Base-by-base conservation (phyloP, 2,329 filamentous ascomycete genomes). In the Ascosphaera aggregata region DNA sequence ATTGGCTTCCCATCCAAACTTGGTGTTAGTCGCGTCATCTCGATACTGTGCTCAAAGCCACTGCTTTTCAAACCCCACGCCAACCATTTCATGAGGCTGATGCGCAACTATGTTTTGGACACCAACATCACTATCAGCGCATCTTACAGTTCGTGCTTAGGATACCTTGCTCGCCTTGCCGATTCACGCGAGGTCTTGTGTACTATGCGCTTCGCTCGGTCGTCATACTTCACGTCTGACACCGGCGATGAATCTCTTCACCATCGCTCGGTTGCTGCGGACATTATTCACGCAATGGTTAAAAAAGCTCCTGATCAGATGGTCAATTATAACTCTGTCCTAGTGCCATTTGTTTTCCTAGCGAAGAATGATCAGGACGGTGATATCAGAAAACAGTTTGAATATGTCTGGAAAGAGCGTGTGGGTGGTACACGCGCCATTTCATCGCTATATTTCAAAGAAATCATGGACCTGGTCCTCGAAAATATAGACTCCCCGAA, bases 1-100 rank as follows among this genome's bases (percentile, higher is more conserved):
- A 74, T 98, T 30, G 86, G 85, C 1, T 74, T 95, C 58, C 86
- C 86, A 2, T 91, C 84, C 0, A 95, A 95, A 60, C 78, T 95
- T 37, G 89, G 84, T 30, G 91, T 84, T 50, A 80, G 78, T 45
- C 73, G 82, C 40, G 75, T 94, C 2, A 65, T 98, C 22, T 78
- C 80, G 5, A 85, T 81, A 1, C 66, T 98, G 5, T 80, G 81
- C 38, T 86, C 85, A 38, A 72, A 82, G 9, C 72, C 70, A 27
- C 67, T 75, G 30, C 63, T 85, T 20, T 80, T 94, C 54, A 69
- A 68, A 30, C 74, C 80, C 0, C 74, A 85, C 49, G 76, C 80
- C 9, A 71, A 80, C 44, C 64, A 67, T 7, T 84, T 94, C 49
- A 63, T 94, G 38, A 76, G 75, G 45, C 54, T 84, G 8, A 67